Evolutionary conservation across 2,329 filamentous ascomycete genomes (phyloP).

Genomic region (Colletotrichum salicis): DNA sequence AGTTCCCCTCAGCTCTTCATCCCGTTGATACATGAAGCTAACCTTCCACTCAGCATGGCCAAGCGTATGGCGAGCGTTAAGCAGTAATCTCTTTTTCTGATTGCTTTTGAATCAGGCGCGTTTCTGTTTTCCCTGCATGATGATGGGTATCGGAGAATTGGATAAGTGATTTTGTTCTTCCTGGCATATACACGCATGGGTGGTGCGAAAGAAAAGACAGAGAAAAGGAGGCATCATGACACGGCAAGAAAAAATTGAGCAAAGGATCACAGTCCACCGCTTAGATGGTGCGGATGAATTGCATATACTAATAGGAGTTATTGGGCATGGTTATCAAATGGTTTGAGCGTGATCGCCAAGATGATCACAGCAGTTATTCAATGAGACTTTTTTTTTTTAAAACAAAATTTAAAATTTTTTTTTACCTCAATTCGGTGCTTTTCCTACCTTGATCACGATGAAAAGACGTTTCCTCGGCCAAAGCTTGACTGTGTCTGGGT

Average conservation of each 20-base stretch:
- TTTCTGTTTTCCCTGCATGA: slow-evolving; percentile 7
- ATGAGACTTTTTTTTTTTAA: slow-evolving; percentile 8
- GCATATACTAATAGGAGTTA: slow-evolving; percentile 34
- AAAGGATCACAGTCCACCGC: not conserved
- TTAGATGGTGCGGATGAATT: slow-evolving; percentile 2
- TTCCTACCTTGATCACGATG: not conserved
- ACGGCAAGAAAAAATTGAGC: slow-evolving; percentile 14
- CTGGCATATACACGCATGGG: slow-evolving; percentile 26
- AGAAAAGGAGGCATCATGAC: slow-evolving; percentile 1
- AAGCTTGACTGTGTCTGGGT: not conserved
- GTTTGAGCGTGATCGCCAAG: slow-evolving; percentile 15
- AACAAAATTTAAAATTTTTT: too few species aligned
- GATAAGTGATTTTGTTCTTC: not conserved
- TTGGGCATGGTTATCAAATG: slow-evolving; percentile 11
- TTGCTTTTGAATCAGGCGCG: not conserved
- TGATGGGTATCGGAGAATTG: slow-evolving; percentile 2
- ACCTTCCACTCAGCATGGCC: slow-evolving; percentile 66
- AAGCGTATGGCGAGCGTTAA: slow-evolving; percentile 67
- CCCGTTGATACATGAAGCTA: not conserved
- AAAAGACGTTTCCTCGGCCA: not conserved
- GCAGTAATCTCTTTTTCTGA: not conserved
- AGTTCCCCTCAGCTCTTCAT: slow-evolving; percentile 53
- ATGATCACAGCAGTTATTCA: slow-evolving; percentile 10
- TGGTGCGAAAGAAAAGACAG: slow-evolving; percentile 7
- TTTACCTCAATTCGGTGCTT: not conserved